Evolutionary conservation across 495 filamentous ascomycete species (phyloP).

Genomic region (Penicilliopsis zonata): DNA sequence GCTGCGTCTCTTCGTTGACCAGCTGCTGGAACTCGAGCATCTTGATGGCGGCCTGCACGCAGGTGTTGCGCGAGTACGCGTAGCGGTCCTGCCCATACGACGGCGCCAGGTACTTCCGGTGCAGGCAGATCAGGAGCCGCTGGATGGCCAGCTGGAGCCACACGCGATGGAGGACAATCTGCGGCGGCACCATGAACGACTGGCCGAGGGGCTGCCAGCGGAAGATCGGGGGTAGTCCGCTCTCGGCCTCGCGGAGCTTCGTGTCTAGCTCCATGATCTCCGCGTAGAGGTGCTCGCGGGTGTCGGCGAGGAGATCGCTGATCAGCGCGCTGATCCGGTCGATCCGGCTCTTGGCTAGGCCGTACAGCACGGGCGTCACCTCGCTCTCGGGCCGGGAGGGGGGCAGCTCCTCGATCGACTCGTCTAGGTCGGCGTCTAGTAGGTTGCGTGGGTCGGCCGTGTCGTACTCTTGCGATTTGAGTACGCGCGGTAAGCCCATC

Average conservation of each 20-base stretch:
- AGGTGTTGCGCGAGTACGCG: slow-evolving; percentile 14
- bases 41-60: slow-evolving; percentile 20
- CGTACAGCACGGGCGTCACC: slow-evolving; percentile 5
- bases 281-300: neutral
- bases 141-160: slow-evolving; percentile 1
- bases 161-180: slow-evolving; percentile 2
- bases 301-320: neutral
- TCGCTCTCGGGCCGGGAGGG: slow-evolving; percentile 9
- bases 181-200: slow-evolving; percentile 2
- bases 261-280: neutral
- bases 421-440: slow-evolving; percentile 18
- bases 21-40: slow-evolving; percentile 23
- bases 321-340: neutral
- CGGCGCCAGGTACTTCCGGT: slow-evolving; percentile 16
- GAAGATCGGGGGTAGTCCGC: neutral
- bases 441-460: slow-evolving; percentile 28
- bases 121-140: neutral
- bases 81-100: slow-evolving; percentile 9
- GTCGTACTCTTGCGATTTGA: slow-evolving; percentile 19
- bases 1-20: slow-evolving; percentile 20
- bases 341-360: slow-evolving; percentile 1
- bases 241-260: neutral
- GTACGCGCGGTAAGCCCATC: slow-evolving; percentile 24
- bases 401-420: slow-evolving; percentile 11
- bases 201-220: slow-evolving; percentile 2